Conservation (phyloP, 2,329 filamentous ascomycete genomes). For the Alternaria sp. region DNA sequence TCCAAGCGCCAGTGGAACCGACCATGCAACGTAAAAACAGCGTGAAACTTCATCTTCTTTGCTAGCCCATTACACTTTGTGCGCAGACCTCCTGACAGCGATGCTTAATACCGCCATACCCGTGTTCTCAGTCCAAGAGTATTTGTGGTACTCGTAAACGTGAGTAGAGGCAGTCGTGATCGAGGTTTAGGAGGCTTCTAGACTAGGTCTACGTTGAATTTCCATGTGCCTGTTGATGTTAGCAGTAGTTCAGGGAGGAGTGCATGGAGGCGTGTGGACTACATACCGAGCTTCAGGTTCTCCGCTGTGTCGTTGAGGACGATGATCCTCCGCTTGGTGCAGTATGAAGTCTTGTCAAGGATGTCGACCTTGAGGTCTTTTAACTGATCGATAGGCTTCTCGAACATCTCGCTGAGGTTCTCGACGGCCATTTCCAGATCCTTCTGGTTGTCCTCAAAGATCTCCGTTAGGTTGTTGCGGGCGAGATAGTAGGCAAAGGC, state of each 20-base stretch:
- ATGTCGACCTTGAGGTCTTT: constrained; percentile 92
- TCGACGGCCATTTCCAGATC: constrained; percentile 97
- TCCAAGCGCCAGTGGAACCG: constrained; percentile 8
- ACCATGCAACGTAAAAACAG: constrained; percentile 17
- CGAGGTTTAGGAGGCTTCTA: constrained; percentile 9
- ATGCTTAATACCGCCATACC: not conserved
- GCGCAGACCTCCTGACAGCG: not conserved
- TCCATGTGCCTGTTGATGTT: constrained; percentile 35
- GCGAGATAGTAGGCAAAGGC: constrained; percentile 98
- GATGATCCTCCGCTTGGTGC: constrained; percentile 89
- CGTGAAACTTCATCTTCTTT: not conserved
- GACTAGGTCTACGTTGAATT: constrained; percentile 37
- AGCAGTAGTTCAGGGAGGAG: constrained; percentile 3
- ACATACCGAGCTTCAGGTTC: constrained; percentile 83
- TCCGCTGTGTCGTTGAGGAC: constrained; percentile 91
- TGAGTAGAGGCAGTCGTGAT: not conserved
- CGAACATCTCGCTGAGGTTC: constrained; percentile 97
- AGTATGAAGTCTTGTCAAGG: constrained; percentile 98
- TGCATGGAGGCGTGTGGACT: not conserved
- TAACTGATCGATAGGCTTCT: constrained; percentile 90
- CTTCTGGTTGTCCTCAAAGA: constrained; percentile 99
- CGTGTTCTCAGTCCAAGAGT: not conserved
- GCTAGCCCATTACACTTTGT: not conserved
- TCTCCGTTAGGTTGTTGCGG: constrained; percentile 92
- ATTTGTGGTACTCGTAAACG: not conserved